Conservation (phyloP, 1,284 basidiomycete genomes). For the Ustilago crameri region DNA sequence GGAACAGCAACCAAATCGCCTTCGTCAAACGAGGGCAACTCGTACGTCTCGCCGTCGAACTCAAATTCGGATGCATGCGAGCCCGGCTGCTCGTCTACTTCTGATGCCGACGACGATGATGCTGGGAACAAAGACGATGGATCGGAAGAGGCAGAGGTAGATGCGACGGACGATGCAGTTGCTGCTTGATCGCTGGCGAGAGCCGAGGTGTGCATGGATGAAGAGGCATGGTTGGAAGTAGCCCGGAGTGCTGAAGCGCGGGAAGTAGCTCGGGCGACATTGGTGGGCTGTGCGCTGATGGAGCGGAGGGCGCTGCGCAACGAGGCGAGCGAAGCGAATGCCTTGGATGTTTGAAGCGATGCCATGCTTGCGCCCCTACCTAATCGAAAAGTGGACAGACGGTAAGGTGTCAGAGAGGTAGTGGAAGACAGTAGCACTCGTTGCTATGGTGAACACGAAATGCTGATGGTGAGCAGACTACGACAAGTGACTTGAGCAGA, state of each 20-base stretch:
- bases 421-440: not conserved
- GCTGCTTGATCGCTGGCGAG: conserved; percentile 10
- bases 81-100: conserved; percentile 9
- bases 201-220: conserved; percentile 32
- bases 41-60: conserved; percentile 34
- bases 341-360: conserved; percentile 21
- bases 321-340: conserved; percentile 30
- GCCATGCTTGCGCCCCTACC: conserved; percentile 18
- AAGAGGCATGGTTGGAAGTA: conserved; percentile 16
- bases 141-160: conserved; percentile 4
- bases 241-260: conserved; percentile 1
- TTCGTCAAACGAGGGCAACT: conserved; percentile 33
- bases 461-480: conserved; percentile 2
- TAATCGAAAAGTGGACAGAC: too few relatives aligned
- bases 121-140: conserved; percentile 10
- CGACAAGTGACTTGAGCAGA: too few relatives aligned
- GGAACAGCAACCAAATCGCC: conserved; percentile 44
- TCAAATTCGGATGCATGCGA: conserved; percentile 38
- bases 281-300: conserved; percentile 24
- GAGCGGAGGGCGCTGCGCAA: conserved; percentile 31
- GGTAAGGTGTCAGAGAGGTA: not conserved
- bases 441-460: not conserved
- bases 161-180: conserved; percentile 3
- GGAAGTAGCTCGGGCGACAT: conserved; percentile 19
- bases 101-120: conserved; percentile 6